Percentiles rank a stretch among this genome's conserved stretches.
Evolutionary conservation across 495 filamentous ascomycete genomes (phyloP).

Genomic region (Hapsidospora chrysogenum): DNA sequence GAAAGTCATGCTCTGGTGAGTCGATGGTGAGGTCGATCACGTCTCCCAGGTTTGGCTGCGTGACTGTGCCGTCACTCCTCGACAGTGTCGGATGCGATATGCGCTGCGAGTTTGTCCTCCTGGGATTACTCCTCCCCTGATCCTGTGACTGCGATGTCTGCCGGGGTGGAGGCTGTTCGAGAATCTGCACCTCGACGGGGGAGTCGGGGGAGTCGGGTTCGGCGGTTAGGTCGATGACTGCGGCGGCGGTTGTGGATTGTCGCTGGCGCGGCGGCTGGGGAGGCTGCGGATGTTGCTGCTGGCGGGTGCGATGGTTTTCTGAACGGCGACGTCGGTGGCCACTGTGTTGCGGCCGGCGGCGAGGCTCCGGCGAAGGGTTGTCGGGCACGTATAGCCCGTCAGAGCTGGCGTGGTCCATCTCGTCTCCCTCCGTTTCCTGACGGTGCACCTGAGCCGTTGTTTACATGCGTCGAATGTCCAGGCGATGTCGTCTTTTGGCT

Average conservation of each 20-base stretch:
- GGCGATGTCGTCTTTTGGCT: no score
- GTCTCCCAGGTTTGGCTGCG: slow-evolving; percentile 6
- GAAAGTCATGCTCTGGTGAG: slow-evolving; percentile 10
- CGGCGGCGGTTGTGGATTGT: slow-evolving; percentile 6
- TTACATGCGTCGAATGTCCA: no score
- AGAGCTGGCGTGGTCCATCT: no score
- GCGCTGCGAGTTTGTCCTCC: slow-evolving; percentile 14
- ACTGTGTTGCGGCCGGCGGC: no score
- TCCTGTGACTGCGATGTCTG: slow-evolving; percentile 1
- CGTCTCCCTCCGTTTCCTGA: no score
- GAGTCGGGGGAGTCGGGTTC: slow-evolving; percentile 14
- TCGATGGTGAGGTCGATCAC: slow-evolving; percentile 13
- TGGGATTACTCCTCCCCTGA: slow-evolving; percentile 7
- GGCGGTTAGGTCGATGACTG: slow-evolving; percentile 23
- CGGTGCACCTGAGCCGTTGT: no score
- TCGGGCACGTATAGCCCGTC: no score
- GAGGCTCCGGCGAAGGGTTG: no score
- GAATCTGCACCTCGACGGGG: neutral
- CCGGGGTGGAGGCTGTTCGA: slow-evolving; percentile 1
- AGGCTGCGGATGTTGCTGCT: neutral
- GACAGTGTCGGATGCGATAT: slow-evolving; percentile 19
- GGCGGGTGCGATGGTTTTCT: neutral
- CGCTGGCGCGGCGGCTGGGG: neutral
- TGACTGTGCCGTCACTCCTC: slow-evolving; percentile 23
- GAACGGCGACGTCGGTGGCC: no score